Percentiles rank a stretch among this genome's conserved stretches.
These are phyloP conservation scores for Boletus vinaceobasis DNA, from an alignment of 768 basidiomycete genomes.

Conservation along the genomic window DNA sequence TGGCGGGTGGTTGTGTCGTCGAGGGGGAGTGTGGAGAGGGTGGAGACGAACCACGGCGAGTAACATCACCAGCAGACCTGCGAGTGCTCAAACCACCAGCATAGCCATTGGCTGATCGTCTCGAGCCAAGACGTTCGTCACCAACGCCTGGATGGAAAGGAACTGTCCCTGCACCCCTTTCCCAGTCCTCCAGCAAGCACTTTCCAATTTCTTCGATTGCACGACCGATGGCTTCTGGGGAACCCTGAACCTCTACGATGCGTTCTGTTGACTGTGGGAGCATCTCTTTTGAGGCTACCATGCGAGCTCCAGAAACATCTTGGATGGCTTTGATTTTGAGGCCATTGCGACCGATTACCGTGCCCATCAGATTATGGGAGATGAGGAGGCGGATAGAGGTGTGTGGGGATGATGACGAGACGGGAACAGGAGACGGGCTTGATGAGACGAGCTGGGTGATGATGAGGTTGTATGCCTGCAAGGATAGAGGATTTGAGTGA, in stretches of 20 bases:
- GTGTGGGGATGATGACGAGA: constrained; percentile 61
- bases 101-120: constrained; percentile 52
- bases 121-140: constrained; percentile 57
- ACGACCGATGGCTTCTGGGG: constrained; percentile 86
- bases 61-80: constrained; percentile 61
- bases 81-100: constrained; percentile 49
- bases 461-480: constrained; percentile 91
- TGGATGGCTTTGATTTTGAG: constrained; percentile 99
- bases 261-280: constrained; percentile 98
- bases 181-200: constrained; percentile 95
- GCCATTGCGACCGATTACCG: constrained; percentile 93
- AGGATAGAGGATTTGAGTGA: constrained; percentile 11
- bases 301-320: constrained; percentile 91
- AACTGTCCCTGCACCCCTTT: constrained; percentile 89
- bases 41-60: constrained; percentile 41
- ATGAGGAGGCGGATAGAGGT: constrained; percentile 96
- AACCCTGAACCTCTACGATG: constrained; percentile 95
- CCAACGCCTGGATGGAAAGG: constrained; percentile 90
- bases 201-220: constrained; percentile 96
- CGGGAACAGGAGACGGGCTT: constrained; percentile 65
- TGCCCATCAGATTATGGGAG: constrained; percentile 99
- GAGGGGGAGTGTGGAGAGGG: constrained; percentile 39
- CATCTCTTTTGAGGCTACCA: constrained; percentile 99
- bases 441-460: constrained; percentile 86
- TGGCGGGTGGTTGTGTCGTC: constrained; percentile 59